phyloP scores from a whole-genome alignment of 257 asterid species.

The Gynochthodes officinalis region DNA sequence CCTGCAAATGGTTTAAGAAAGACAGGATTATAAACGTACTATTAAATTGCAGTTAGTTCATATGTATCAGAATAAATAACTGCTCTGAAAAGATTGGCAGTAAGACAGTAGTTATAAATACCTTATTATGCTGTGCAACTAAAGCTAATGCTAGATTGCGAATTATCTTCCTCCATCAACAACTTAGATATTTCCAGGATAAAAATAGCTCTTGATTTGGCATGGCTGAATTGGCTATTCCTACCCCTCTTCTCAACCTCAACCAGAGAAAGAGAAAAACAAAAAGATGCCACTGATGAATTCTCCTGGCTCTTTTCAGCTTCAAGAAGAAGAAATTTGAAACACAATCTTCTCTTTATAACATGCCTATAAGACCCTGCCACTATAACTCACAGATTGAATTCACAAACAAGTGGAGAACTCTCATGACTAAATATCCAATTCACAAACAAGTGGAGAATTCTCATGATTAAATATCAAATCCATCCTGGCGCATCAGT shows the following conservation, averaged over 20 bases:
- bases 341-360: neutral
- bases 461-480: conserved; percentile 15
- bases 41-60: neutral
- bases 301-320: neutral
- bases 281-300: neutral
- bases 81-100: neutral
- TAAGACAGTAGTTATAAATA: neutral
- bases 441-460: conserved; percentile 7
- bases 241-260: neutral
- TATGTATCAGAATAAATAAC: neutral
- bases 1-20: neutral
- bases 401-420: too few relatives aligned
- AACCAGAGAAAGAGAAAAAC: neutral
- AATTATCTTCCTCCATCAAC: neutral
- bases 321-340: neutral
- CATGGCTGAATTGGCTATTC: neutral
- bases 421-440: too few relatives aligned
- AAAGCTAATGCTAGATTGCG: too few relatives aligned
- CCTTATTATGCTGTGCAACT: neutral
- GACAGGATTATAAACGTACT: neutral
- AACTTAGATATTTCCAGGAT: neutral
- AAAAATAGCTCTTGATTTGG: neutral
- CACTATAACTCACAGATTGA: neutral
- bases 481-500: conserved; percentile 30
- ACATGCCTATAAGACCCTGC: neutral